Percentiles rank a stretch among this genome's conserved stretches.
Conservation (phyloP, 2,329 filamentous ascomycete species). For the Microdochium trichocladiopsis region DNA sequence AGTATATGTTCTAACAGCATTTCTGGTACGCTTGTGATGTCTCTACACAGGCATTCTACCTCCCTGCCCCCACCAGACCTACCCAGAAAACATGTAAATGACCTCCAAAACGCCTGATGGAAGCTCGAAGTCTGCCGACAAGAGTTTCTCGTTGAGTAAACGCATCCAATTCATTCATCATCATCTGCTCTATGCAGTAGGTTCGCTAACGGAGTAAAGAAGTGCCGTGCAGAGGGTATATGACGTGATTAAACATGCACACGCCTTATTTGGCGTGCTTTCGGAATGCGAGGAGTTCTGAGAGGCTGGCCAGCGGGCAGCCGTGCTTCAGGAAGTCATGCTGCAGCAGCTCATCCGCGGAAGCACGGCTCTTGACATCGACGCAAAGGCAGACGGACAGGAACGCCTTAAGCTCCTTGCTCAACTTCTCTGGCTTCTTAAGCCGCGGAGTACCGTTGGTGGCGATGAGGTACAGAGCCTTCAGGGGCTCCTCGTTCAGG, state of each 20-base stretch:
- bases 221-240: conserved; percentile 1
- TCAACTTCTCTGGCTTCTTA: conserved; percentile 97
- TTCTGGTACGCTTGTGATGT: neutral
- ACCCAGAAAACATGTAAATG: neutral
- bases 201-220: neutral
- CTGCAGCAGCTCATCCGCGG: conserved; percentile 78
- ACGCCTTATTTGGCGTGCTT: conserved; percentile 54
- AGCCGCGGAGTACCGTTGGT: conserved; percentile 94
- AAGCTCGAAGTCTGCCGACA: neutral
- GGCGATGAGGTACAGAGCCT: conserved; percentile 94
- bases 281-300: conserved; percentile 84
- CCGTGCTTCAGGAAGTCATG: conserved; percentile 95
- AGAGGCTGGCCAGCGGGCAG: conserved; percentile 73
- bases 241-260: neutral
- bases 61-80: neutral
- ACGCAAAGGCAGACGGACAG: conserved; percentile 93
- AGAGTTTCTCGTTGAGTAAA: neutral
- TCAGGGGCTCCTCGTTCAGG: conserved; percentile 94
- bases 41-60: neutral
- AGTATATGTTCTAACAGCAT: neutral
- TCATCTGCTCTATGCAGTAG: neutral
- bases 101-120: neutral
- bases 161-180: conserved; percentile 1
- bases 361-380: conserved; percentile 90
- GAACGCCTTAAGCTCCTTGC: conserved; percentile 97